Conservation (phyloP, 805 yeast genomes). For the Dipodascopsis tothii region DNA sequence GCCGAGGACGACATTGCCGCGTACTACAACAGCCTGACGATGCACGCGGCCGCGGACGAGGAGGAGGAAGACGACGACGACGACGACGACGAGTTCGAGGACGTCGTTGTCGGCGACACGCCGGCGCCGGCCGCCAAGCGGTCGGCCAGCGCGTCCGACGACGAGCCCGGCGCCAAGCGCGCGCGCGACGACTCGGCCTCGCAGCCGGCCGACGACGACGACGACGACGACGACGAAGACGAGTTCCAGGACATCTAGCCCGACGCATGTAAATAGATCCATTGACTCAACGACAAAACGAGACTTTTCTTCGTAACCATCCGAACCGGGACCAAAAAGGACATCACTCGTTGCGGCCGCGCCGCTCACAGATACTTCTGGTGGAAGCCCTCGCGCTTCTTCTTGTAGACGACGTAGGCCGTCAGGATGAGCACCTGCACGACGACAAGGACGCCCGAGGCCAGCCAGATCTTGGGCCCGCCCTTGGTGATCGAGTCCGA, state of each 20-base stretch:
- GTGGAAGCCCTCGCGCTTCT: conserved; percentile 16
- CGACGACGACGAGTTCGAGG: conserved; percentile 46
- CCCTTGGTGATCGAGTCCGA: conserved; percentile 26
- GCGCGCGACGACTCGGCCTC: not conserved
- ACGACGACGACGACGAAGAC: conserved; percentile 30
- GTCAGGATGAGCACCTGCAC: conserved; percentile 26
- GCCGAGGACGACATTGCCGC: conserved; percentile 57
- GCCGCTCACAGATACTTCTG: conserved; percentile 17
- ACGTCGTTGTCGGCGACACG: too few species aligned
- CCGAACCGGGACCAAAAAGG: too few species aligned
- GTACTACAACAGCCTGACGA: conserved; percentile 67
- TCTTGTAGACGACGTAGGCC: conserved; percentile 29
- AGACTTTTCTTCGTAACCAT: too few species aligned
- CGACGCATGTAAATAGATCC: not conserved
- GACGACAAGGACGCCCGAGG: conserved; percentile 22
- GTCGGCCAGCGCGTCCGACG: too few species aligned
- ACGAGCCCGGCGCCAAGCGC: not conserved
- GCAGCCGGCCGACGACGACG: conserved; percentile 29
- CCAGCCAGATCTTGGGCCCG: conserved; percentile 27
- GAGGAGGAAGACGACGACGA: conserved; percentile 57
- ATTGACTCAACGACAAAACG: not conserved
- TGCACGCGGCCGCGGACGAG: conserved; percentile 33
- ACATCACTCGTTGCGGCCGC: too few species aligned
- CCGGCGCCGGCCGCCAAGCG: too few species aligned
- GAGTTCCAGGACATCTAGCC: conserved; percentile 24